These are phyloP conservation scores for Candida ulmi DNA, from an alignment of 805 yeast species.

Conservation along the genomic window DNA sequence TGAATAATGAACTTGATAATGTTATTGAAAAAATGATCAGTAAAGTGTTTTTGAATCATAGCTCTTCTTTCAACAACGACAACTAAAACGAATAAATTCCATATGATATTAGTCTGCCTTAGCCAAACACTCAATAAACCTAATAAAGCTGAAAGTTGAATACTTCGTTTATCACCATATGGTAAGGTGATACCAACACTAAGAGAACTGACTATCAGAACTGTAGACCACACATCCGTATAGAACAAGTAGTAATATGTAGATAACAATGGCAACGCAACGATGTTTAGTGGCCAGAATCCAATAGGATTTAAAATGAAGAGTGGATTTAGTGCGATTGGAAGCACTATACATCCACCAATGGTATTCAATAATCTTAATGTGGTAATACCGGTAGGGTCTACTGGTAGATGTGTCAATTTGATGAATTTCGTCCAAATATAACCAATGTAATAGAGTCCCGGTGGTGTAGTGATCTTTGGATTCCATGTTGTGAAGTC, in stretches of 20 bases:
- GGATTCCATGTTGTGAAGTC: conserved; percentile 71
- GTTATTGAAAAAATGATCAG: conserved; percentile 30
- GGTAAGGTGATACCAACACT: conserved; percentile 39
- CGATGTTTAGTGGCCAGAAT: conserved; percentile 37
- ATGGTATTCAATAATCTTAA: conserved; percentile 56
- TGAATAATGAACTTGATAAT: conserved; percentile 33
- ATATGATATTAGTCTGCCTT: conserved; percentile 87
- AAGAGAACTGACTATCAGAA: conserved; percentile 53
- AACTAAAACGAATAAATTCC: conserved; percentile 64
- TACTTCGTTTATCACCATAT: conserved; percentile 27
- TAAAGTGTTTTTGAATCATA: conserved; percentile 34
- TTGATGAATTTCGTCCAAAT: conserved; percentile 24
- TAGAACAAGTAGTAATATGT: conserved; percentile 76
- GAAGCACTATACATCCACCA: conserved; percentile 56
- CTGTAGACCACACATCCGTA: conserved; percentile 91
- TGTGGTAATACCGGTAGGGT: conserved; percentile 30
- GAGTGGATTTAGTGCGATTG: conserved; percentile 37
- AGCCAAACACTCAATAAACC: conserved; percentile 65
- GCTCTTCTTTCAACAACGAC: conserved; percentile 48
- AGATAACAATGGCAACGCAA: conserved; percentile 63
- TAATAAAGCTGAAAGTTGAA: conserved; percentile 43
- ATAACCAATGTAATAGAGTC: conserved; percentile 56
- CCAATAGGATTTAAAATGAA: conserved; percentile 35
- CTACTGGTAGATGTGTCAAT: conserved; percentile 18
- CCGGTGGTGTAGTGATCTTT: conserved; percentile 97